Evolutionary conservation across 345 rosid species (phyloP), one percentile per base, ranked within the genome.

Genomic region (Alliaria petiolata): DNA sequence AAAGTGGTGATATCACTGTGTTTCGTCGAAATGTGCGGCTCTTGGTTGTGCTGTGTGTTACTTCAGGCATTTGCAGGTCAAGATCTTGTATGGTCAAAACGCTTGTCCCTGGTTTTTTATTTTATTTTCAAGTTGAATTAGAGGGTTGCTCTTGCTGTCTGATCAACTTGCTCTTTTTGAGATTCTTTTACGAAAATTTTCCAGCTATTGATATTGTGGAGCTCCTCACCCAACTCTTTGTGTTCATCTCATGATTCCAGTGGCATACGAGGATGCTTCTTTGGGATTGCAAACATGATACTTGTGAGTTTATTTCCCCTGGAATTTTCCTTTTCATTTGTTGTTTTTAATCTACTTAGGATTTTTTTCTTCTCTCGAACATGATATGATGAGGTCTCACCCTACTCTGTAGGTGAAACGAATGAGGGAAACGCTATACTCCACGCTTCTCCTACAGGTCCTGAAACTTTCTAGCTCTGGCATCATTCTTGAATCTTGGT

Each of bases 61-160:
- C 81, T 38, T 88, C 91, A 6, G 99, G 97, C 84, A 86, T 95
- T 75, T 87, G 89, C 97, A 95, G 97, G 99, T 93, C 80, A 83
- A 82, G 72, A 84, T 88, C 86, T 84, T 87, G 89, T 87, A 86
- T 87, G 96, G 87, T 81, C 79, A 73, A 35, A 72, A 66, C 80
- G 38, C 71, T 83, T 80, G 82, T 83, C 84, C 70, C 79, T 80
- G 47, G 57, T 62, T 65, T 68, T 40, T n/a, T 5, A 36, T 4
- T 36, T 19, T 3, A 33, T 45, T 26, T 13, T 38, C 12, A 30
- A 62, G 45, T 72, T 56, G 45, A 66, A 58, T 49, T 45, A 50
- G n/a, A 66, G 61, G 15, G 62, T 58, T 42, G 28, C 22, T 65
- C 11, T 73, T 59, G 50, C 9, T 46, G 2, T 38, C 46, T 58